Percentiles rank a stretch among this genome's conserved stretches.
Evolutionary conservation across 495 filamentous ascomycete genomes (phyloP).

Genomic region (Aspergillus haitiensis): DNA sequence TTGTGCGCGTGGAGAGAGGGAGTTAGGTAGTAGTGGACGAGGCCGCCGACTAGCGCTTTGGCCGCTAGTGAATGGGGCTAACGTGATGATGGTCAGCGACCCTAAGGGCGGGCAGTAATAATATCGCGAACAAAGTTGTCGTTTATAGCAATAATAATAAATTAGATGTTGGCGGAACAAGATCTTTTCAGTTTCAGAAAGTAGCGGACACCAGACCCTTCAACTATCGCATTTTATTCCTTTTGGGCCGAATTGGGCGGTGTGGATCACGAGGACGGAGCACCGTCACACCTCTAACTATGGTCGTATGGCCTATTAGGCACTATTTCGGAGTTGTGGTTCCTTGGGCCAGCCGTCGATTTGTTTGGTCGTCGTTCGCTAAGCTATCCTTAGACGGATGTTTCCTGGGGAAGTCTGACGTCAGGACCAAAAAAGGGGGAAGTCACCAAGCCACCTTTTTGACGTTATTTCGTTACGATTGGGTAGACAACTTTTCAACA

Average conservation of each 20-base stretch:
- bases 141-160: too few species aligned
- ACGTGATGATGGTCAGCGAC: not conserved
- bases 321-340: not conserved
- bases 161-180: too few species aligned
- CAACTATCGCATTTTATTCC: not conserved
- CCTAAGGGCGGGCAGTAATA: not conserved
- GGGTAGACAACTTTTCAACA: not conserved
- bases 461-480: not conserved
- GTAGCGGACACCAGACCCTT: not conserved
- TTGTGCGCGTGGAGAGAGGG: slow-evolving; percentile 13
- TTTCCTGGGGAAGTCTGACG: slow-evolving; percentile 16
- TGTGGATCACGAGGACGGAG: slow-evolving; percentile 30
- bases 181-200: not conserved
- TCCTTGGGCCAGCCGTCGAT: slow-evolving; percentile 7
- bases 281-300: slow-evolving; percentile 1
- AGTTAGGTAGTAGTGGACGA: slow-evolving; percentile 7
- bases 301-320: too few species aligned
- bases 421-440: slow-evolving; percentile 3
- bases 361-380: not conserved
- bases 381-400: not conserved
- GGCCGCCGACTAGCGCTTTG: slow-evolving; percentile 5
- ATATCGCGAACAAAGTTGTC: too few species aligned
- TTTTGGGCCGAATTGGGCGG: slow-evolving; percentile 23
- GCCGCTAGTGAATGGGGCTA: slow-evolving; percentile 13
- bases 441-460: not conserved